Evolutionary conservation across 2,329 filamentous ascomycete species (phyloP), one percentile per base, ranked within the genome.

Genomic region (Lachnellula hyalina): DNA sequence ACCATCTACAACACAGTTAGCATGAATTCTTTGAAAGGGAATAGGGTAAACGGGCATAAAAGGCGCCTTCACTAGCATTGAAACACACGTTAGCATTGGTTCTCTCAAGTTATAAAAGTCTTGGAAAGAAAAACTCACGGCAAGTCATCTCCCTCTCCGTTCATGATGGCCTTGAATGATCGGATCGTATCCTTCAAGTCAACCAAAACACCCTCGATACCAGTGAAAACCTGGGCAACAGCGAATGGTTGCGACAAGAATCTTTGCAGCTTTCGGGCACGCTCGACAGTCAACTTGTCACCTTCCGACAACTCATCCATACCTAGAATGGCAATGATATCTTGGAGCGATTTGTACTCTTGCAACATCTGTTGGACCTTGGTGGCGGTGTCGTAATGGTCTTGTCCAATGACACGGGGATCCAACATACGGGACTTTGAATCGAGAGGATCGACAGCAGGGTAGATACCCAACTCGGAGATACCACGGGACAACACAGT

Each of bases 401-500:
- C 94, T 73, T 97, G 83, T 76, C 94, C 94, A 72, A 99, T 89
- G 73, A 99, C 86, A 89, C 94, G 92, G 78, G 94, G 90, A 82
- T 97, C 94, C 73, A 99, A 83, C 89, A 99, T 96, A 86, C 94
- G 92, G 67, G 92, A 97, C 81, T 96, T 96, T 75, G 92, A 96
- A 82, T 97, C 94, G 65, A 99, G 92, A 79, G 94, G 94, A 77
- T 99, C 94, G 84, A 99, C 94, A 72, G 94, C 94, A 71, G 94
- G 94, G 86, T 99, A 99, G 83, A 97, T 99, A 91, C 94, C 94
- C 86, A 99, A 84, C 85, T 99, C 94, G 67, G 94, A 97, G 77
- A 99, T 99, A 92, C 94, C 93, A 89, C 94, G 93, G 72, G 94
- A 99, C 85, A 99, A 84, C 76, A 97, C 94, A 86, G 94, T 99